These are phyloP conservation scores for Apiotrichum veenhuisii DNA, from an alignment of 1,284 basidiomycete species.

Conservation along the genomic window DNA sequence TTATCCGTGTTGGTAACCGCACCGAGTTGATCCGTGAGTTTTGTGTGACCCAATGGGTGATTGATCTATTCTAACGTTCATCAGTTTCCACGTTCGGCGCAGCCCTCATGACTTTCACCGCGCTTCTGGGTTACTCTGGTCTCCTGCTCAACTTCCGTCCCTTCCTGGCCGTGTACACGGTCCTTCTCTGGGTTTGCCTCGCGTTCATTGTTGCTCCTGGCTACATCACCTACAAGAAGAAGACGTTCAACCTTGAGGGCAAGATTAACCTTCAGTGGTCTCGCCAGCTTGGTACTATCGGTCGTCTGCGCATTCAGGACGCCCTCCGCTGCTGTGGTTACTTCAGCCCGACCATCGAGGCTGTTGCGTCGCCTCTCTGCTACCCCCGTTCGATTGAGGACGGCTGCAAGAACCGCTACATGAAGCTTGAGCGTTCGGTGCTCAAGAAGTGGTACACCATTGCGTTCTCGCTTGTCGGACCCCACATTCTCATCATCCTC, in stretches of 20 bases:
- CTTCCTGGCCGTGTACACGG: slow-evolving; percentile 65
- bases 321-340: slow-evolving; percentile 66
- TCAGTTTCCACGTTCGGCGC: slow-evolving; percentile 59
- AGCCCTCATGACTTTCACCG: slow-evolving; percentile 59
- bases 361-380: slow-evolving; percentile 62
- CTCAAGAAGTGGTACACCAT: slow-evolving; percentile 58
- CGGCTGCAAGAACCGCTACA: slow-evolving; percentile 66
- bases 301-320: slow-evolving; percentile 62
- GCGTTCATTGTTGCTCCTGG: slow-evolving; percentile 62
- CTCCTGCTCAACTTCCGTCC: slow-evolving; percentile 69
- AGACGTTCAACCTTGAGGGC: slow-evolving; percentile 66
- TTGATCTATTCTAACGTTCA: slow-evolving; percentile 1
- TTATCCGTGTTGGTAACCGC: slow-evolving; percentile 61
- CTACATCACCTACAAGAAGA: slow-evolving; percentile 64
- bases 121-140: slow-evolving; percentile 64
- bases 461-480: slow-evolving; percentile 63
- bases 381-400: slow-evolving; percentile 61
- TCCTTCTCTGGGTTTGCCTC: slow-evolving; percentile 67
- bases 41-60: no score
- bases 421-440: slow-evolving; percentile 59
- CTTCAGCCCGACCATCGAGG: slow-evolving; percentile 62
- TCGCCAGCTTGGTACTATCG: slow-evolving; percentile 55
- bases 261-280: slow-evolving; percentile 70
- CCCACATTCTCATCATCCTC: slow-evolving; percentile 63
- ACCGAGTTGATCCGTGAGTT: slow-evolving; percentile 57